Percentiles rank a stretch among this genome's conserved stretches.
These are phyloP conservation scores for Neurospora sp. DNA, from an alignment of 495 filamentous ascomycete genomes.

Conservation along the genomic window DNA sequence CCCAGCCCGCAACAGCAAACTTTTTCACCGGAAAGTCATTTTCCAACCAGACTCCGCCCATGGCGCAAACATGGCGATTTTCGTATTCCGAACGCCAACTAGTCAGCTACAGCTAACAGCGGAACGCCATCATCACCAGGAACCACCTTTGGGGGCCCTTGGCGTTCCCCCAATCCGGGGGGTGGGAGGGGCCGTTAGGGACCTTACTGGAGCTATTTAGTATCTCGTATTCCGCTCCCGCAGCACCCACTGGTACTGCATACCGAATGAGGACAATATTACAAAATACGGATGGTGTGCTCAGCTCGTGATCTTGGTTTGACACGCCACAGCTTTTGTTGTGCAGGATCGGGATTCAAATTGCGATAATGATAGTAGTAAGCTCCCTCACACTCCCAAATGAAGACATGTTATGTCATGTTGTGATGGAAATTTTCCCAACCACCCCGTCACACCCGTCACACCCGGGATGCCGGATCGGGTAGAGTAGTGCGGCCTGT, in stretches of 20 bases:
- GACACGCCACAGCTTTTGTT: background rate
- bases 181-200: background rate
- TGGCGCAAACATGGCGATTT: background rate
- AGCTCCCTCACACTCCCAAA: background rate
- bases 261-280: background rate
- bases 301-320: background rate
- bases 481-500: background rate
- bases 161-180: background rate
- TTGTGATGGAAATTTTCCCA: background rate
- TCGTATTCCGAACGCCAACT: background rate
- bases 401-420: no score
- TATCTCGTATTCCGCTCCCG: background rate
- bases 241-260: background rate
- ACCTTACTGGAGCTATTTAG: background rate
- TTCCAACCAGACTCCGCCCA: background rate
- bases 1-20: background rate
- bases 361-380: background rate
- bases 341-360: background rate
- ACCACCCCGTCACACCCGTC: background rate
- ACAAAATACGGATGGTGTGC: background rate
- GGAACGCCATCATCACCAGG: background rate
- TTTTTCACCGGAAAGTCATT: background rate
- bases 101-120: background rate
- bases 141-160: background rate
- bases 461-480: background rate